A percentile compares a stretch with the other conserved stretches of the same genome.
phyloP scores from a whole-genome alignment of 768 basidiomycete species.

The Termitomyces bulborhizus region DNA sequence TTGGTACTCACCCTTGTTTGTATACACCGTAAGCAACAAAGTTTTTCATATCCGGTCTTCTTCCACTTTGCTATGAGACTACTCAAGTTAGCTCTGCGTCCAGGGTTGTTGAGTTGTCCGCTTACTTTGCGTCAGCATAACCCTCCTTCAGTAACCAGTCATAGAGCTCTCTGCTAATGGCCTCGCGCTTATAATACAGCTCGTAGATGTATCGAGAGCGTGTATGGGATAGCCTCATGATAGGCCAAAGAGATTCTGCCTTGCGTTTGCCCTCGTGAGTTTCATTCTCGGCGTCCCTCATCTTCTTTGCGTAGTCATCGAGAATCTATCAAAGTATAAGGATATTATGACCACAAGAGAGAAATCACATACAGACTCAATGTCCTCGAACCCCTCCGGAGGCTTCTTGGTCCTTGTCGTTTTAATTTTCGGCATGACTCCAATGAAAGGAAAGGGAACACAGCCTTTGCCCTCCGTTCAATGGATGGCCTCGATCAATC shows the following conservation, averaged over 20 bases:
- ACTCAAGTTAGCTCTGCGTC: conserved; percentile 4
- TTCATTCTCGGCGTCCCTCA: conserved; percentile 99
- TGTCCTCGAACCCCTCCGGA: conserved; percentile 94
- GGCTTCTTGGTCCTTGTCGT: conserved; percentile 91
- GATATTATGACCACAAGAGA: neutral
- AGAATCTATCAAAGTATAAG: conserved; percentile 55
- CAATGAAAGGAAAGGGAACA: neutral
- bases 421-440: conserved; percentile 86
- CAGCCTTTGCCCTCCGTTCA: neutral
- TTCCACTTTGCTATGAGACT: conserved; percentile 99
- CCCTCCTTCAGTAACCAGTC: conserved; percentile 98
- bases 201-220: conserved; percentile 97
- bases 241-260: conserved; percentile 90
- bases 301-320: conserved; percentile 98
- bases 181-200: conserved; percentile 97
- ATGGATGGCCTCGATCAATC: conserved; percentile 5
- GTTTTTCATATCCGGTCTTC: conserved; percentile 96
- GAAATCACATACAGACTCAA: conserved; percentile 56
- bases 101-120: conserved; percentile 12
- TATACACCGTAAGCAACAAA: conserved; percentile 95
- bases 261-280: conserved; percentile 97
- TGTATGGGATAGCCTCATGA: conserved; percentile 97
- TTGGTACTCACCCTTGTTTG: conserved; percentile 67
- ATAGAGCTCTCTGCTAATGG: conserved; percentile 87
- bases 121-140: conserved; percentile 94